Conservation (phyloP, 768 basidiomycete genomes). For the Pulveroboletus sp. region DNA sequence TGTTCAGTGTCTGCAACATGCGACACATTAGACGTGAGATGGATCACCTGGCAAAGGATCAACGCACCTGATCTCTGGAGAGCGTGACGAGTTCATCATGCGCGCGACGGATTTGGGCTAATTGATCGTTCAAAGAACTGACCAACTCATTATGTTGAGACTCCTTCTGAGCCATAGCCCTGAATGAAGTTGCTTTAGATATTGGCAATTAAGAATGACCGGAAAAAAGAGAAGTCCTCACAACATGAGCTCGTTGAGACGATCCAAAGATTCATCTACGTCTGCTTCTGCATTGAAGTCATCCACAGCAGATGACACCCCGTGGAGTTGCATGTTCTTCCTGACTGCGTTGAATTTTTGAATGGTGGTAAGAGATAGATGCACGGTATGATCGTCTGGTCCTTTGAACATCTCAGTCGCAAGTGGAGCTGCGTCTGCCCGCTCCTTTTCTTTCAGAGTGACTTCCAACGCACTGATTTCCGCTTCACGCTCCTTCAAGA, state of each 20-base stretch:
- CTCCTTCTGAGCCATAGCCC: constrained; percentile 98
- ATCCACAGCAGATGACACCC: constrained; percentile 30
- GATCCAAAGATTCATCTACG: constrained; percentile 66
- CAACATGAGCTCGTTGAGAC: constrained; percentile 91
- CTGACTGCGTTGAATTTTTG: constrained; percentile 73
- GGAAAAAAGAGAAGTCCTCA: constrained; percentile 36
- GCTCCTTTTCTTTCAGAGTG: constrained; percentile 39
- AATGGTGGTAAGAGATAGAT: constrained; percentile 67
- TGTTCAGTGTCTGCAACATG: constrained; percentile 61
- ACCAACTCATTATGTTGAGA: constrained; percentile 81
- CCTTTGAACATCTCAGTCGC: constrained; percentile 5
- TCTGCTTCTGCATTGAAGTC: constrained; percentile 34
- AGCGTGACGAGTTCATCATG: constrained; percentile 78
- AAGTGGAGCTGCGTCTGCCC: background rate
- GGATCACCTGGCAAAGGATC: background rate
- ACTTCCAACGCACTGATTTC: constrained; percentile 78
- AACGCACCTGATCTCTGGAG: constrained; percentile 75
- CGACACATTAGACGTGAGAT: background rate
- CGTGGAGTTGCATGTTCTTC: constrained; percentile 54
- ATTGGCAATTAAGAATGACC: constrained; percentile 2
- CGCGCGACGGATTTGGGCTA: constrained; percentile 66
- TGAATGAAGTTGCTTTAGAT: constrained; percentile 28
- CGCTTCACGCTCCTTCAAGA: constrained; percentile 84
- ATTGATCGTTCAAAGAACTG: constrained; percentile 62
- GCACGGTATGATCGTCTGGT: constrained; percentile 26